A percentile compares a stretch with the other conserved stretches of the same genome.
Evolutionary conservation across 129 eudicot genomes (phyloP).

Genomic region (Chrysanthemum lavandulifolium): DNA sequence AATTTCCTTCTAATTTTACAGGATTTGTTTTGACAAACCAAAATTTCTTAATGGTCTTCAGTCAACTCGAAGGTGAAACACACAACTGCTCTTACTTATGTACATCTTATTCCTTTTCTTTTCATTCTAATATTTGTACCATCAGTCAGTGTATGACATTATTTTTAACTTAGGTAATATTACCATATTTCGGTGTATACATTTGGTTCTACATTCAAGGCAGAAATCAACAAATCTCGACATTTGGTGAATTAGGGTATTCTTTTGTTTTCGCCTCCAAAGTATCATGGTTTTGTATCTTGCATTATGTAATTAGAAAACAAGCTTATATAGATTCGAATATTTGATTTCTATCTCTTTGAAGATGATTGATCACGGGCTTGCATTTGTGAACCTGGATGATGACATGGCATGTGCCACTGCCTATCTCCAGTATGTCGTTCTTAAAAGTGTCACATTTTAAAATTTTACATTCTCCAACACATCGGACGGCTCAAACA

Average conservation of each 20-base stretch:
- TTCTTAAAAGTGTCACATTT: background rate
- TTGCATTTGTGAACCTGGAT: slow-evolving; percentile 90
- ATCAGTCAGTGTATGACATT: too few relatives aligned
- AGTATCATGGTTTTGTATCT: slow-evolving; percentile 1
- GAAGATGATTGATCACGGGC: slow-evolving; percentile 99
- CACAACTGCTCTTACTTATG: slow-evolving; percentile 97
- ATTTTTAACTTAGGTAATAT: background rate
- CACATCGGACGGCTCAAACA: too few relatives aligned
- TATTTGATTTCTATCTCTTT: slow-evolving; percentile 23
- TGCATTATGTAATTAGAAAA: slow-evolving; percentile 15
- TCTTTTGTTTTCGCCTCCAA: background rate
- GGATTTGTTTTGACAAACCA: slow-evolving; percentile 94
- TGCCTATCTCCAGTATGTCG: slow-evolving; percentile 99
- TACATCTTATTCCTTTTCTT: slow-evolving; percentile 29
- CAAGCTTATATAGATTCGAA: slow-evolving; percentile 2
- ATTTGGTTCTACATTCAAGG: slow-evolving; percentile 94
- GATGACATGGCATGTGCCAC: slow-evolving; percentile 99
- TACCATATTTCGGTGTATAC: slow-evolving; percentile 74
- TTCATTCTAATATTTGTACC: background rate
- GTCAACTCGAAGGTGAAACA: slow-evolving; percentile 97
- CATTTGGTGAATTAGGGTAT: slow-evolving; percentile 98
- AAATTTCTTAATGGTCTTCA: slow-evolving; percentile 93
- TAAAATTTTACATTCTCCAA: too few relatives aligned
- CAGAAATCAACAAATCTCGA: slow-evolving; percentile 82
- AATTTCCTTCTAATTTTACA: slow-evolving; percentile 32